phyloP scores from a whole-genome alignment of 768 basidiomycete genomes.

The Amanita inopinata region DNA sequence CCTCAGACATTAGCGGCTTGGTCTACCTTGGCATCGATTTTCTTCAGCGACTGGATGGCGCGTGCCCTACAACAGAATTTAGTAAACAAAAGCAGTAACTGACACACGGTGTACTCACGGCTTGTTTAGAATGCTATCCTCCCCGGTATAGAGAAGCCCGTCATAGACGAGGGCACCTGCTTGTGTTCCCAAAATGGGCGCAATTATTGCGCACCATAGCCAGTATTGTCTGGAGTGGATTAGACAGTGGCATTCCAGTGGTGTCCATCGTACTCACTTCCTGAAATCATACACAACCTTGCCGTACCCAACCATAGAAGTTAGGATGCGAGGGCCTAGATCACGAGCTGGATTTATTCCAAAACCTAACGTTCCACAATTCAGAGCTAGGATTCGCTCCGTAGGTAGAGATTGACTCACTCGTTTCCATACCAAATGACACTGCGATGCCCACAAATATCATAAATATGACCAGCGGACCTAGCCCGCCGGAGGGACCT shows the following conservation, averaged over 20 bases:
- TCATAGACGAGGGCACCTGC: conserved; percentile 50
- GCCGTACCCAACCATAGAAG: conserved; percentile 63
- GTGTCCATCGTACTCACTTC: conserved; percentile 22
- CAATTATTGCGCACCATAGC: conserved; percentile 62
- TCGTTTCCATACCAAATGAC: conserved; percentile 57
- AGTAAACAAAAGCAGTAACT: too few relatives aligned
- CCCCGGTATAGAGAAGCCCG: conserved; percentile 43
- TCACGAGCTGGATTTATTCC: conserved; percentile 34
- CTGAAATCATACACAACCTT: conserved; percentile 27
- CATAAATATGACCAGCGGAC: conserved; percentile 49
- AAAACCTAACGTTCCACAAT: conserved; percentile 17
- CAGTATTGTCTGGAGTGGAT: conserved; percentile 47
- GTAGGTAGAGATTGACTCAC: conserved; percentile 14
- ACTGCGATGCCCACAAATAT: conserved; percentile 47
- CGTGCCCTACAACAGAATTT: too few relatives aligned
- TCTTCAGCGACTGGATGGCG: neutral
- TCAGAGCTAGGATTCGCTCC: neutral
- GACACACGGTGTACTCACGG: conserved; percentile 39
- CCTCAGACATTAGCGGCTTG: neutral
- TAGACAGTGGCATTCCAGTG: conserved; percentile 3
- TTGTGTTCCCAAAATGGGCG: conserved; percentile 46
- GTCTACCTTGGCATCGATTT: neutral
- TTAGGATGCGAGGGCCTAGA: conserved; percentile 53
- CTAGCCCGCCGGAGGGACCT: conserved; percentile 38
- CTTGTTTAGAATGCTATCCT: conserved; percentile 43